Evolutionary conservation across 1,284 basidiomycete species (phyloP), one percentile per base, ranked within the genome.

Genomic region (Papiliotrema flavescens): DNA sequence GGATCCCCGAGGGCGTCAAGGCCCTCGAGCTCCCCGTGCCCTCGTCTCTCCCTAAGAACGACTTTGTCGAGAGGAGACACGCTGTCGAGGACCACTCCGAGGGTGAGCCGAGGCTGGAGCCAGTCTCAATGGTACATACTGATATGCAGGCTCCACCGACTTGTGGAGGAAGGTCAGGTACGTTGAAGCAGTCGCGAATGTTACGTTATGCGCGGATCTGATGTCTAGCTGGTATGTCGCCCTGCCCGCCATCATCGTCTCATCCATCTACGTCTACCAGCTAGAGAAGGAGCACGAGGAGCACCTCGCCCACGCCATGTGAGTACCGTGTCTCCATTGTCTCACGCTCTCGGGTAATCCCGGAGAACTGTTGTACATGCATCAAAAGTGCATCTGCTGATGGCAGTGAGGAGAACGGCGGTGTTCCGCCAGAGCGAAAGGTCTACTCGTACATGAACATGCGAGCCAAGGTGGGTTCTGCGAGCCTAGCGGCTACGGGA

Each of bases 361-460:
- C 28, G 28, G 28, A 32, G 28, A 5, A 6, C 6, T 11, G 28
- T 6, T 32, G 28, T 11, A 32, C 11, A 11, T 32, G 6, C 28
- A 32, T 32, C 28, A 32, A 6, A n/a, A 6, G 28, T 32, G 28
- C 28, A 11, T 6, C 11, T 11, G 28, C 28, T 32, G 28, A 32
- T 32, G 28, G 20, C 49, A 65, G 62, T 45, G 52, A 68, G 49
- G 69, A 67, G 50, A 66, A 72, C 65, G 67, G 58, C 51, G 71
- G 69, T 53, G 62, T 68, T 42, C 55, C 64, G 36, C 69, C 69
- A 55, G 67, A 65, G 42, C 61, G 61, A 57, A 62, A 68, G 49
- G 60, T 64, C 20, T 75, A 74, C 67, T 66, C 67, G 24, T 75
- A 74, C 71, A 68, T 75, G 65, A 75, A 75, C 66, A 65, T 73